Evolutionary conservation across 306 rosid genomes (phyloP).

Genomic region (Dicorynia guianensis): DNA sequence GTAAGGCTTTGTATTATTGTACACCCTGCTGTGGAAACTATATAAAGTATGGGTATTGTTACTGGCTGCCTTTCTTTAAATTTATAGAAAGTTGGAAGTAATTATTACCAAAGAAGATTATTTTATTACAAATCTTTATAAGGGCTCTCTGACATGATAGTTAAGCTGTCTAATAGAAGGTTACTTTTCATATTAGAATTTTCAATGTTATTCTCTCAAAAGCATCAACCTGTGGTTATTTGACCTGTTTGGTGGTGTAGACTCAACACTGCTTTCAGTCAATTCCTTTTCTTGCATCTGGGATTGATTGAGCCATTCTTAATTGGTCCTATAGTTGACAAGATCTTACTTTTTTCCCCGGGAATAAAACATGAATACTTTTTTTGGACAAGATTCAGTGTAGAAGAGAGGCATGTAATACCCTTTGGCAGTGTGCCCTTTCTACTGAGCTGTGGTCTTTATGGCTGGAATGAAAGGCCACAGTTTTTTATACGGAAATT

Average conservation of each 20-base stretch:
- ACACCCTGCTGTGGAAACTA: not conserved
- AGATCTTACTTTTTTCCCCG: too few relatives aligned
- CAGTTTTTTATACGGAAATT: too few relatives aligned
- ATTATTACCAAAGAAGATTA: not conserved
- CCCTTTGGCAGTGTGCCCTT: too few relatives aligned
- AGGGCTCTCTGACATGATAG: not conserved
- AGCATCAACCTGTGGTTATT: not conserved
- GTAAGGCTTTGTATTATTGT: slow-evolving; percentile 23
- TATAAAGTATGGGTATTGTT: not conserved
- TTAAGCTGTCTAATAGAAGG: not conserved
- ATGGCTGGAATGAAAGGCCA: too few relatives aligned
- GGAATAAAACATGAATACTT: too few relatives aligned
- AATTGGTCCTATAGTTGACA: not conserved
- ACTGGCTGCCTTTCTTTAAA: not conserved
- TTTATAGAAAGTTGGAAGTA: not conserved
- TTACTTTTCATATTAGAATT: not conserved
- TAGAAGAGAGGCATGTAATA: too few relatives aligned
- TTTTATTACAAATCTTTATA: not conserved
- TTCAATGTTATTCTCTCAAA: not conserved
- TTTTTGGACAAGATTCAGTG: too few relatives aligned
- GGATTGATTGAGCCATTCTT: slow-evolving; percentile 1
- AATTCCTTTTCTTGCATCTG: not conserved
- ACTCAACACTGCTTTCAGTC: not conserved
- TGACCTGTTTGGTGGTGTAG: not conserved
- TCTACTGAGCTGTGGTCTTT: too few relatives aligned